Evolutionary conservation across 495 filamentous ascomycete species (phyloP).

Genomic region (Saxophila tyrrhenica): DNA sequence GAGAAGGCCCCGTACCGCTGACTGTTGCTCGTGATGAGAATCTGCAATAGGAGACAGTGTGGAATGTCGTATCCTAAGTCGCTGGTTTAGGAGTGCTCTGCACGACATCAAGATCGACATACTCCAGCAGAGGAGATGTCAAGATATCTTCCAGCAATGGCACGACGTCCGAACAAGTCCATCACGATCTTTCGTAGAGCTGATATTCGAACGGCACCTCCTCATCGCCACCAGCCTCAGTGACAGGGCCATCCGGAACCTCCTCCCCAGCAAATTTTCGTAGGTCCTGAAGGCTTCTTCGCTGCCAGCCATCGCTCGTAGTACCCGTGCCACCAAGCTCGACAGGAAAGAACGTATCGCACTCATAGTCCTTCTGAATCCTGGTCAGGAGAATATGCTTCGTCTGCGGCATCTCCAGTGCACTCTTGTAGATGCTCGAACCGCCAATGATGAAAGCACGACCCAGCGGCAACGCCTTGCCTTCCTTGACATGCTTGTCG

Average conservation of each 20-base stretch:
- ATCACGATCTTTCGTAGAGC: constrained; percentile 45
- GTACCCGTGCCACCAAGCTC: constrained; percentile 32
- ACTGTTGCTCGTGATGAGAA: too few relatives aligned
- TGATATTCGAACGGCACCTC: constrained; percentile 43
- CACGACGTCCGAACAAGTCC: too few relatives aligned
- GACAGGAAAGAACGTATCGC: constrained; percentile 78
- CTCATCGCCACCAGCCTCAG: constrained; percentile 33
- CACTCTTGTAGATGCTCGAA: constrained; percentile 65
- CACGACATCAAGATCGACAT: too few relatives aligned
- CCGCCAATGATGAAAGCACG: constrained; percentile 83
- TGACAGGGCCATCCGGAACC: constrained; percentile 34
- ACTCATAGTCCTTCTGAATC: constrained; percentile 57
- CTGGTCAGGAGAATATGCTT: constrained; percentile 51
- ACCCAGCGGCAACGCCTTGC: constrained; percentile 25
- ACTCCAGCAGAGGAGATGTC: too few relatives aligned
- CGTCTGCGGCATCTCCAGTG: constrained; percentile 37
- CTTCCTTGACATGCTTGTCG: constrained; percentile 18
- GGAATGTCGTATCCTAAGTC: too few relatives aligned
- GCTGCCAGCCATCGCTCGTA: constrained; percentile 37
- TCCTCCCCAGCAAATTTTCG: constrained; percentile 48
- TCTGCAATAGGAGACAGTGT: too few relatives aligned
- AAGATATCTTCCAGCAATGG: too few relatives aligned
- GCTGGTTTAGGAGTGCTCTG: too few relatives aligned
- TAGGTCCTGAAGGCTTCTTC: constrained; percentile 38
- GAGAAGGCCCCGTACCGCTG: not conserved